These are phyloP conservation scores for Didymella lethalis DNA, from an alignment of 2,329 filamentous ascomycete genomes.

Conservation along the genomic window DNA sequence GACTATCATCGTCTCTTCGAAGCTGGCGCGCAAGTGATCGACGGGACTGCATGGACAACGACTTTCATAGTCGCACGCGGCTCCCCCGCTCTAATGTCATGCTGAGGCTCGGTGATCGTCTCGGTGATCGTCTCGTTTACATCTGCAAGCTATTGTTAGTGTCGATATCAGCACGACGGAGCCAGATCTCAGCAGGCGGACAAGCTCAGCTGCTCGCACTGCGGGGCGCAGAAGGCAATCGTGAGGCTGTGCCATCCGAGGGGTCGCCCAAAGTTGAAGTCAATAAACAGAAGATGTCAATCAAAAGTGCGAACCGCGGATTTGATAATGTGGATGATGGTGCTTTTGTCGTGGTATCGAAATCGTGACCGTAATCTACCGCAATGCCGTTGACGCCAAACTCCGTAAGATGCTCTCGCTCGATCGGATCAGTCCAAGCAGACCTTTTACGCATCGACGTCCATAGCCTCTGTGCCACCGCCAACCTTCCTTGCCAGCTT, in stretches of 20 bases:
- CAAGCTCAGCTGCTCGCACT: constrained; percentile 6
- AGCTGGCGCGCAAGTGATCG: neutral
- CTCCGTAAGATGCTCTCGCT: constrained; percentile 28
- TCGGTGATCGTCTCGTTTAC: neutral
- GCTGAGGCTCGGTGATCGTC: neutral
- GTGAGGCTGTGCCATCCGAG: neutral
- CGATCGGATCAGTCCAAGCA: neutral
- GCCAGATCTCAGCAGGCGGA: constrained; percentile 3
- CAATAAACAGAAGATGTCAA: neutral
- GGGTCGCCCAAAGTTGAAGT: neutral
- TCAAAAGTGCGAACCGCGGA: neutral
- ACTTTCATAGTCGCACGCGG: neutral
- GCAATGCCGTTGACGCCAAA: constrained; percentile 33
- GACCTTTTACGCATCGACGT: constrained; percentile 51
- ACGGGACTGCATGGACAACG: neutral
- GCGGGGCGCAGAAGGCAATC: neutral
- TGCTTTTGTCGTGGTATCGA: constrained; percentile 42
- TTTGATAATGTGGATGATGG: constrained; percentile 17
- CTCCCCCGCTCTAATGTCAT: constrained; percentile 1
- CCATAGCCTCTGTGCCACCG: constrained; percentile 57
- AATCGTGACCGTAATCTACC: constrained; percentile 34
- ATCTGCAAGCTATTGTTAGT: constrained; percentile 7
- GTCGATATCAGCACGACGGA: constrained; percentile 10
- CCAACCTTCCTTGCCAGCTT: constrained; percentile 58
- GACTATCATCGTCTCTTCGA: neutral